Percentiles rank a stretch among this genome's conserved stretches.
Evolutionary conservation across 1,139 yeast genomes (phyloP).

Genomic region (Pichia sp.): DNA sequence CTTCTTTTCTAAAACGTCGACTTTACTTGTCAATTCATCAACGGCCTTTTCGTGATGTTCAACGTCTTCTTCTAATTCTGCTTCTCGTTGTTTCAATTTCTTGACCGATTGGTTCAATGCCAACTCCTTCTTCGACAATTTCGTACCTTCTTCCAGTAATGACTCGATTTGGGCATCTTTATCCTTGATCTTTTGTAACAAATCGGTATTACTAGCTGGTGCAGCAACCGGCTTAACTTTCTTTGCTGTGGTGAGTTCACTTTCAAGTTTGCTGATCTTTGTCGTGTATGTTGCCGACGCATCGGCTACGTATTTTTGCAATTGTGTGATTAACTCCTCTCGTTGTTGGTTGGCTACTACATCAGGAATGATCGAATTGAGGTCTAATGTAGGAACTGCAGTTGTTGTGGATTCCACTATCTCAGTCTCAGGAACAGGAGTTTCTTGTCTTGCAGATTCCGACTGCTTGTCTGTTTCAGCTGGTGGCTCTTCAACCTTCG

Average conservation of each 20-base stretch:
- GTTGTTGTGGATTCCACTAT: not conserved
- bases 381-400: not conserved
- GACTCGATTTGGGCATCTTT: constrained; percentile 57
- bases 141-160: constrained; percentile 76
- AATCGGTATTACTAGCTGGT: constrained; percentile 5
- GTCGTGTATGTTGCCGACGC: constrained; percentile 10
- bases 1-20: constrained; percentile 37
- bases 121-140: constrained; percentile 71
- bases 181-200: constrained; percentile 37
- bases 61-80: constrained; percentile 37
- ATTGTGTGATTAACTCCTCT: constrained; percentile 14
- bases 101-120: constrained; percentile 68
- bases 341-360: not conserved
- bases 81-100: constrained; percentile 52
- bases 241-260: not conserved
- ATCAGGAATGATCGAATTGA: constrained; percentile 1
- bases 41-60: constrained; percentile 22
- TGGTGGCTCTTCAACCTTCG: constrained; percentile 1
- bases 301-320: constrained; percentile 1
- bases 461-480: not conserved
- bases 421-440: not conserved
- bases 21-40: constrained; percentile 34
- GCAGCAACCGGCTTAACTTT: not conserved
- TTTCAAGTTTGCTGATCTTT: constrained; percentile 5
- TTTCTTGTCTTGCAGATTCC: too few species aligned